Evolutionary conservation across 345 rosid species (phyloP).

Genomic region (Diplotaxis tenuifolia): DNA sequence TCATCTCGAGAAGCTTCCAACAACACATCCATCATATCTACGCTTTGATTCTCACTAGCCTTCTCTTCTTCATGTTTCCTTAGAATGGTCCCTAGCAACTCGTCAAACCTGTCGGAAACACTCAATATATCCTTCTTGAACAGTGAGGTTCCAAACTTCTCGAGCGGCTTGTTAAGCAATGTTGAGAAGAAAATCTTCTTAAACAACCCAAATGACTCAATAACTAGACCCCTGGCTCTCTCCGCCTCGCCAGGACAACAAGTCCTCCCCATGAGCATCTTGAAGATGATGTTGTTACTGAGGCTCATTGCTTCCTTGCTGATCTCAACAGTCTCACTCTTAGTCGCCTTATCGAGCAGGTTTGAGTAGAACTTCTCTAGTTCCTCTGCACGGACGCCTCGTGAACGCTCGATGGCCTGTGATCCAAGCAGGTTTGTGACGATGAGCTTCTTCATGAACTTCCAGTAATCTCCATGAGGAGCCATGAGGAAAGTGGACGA

Average conservation of each 20-base stretch:
- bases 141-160: neutral
- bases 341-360: constrained; percentile 10
- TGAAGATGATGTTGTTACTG: constrained; percentile 4
- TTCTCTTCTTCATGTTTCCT: neutral
- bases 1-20: constrained; percentile 47
- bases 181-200: neutral
- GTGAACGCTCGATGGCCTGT: constrained; percentile 19
- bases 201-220: neutral
- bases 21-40: neutral
- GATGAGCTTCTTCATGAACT: constrained; percentile 30
- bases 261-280: constrained; percentile 42
- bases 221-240: neutral
- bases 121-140: neutral
- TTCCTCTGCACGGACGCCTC: constrained; percentile 14
- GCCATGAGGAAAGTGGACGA: neutral
- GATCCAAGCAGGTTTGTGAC: constrained; percentile 23
- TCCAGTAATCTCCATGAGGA: neutral
- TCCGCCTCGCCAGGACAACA: neutral
- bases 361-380: neutral
- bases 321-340: constrained; percentile 19
- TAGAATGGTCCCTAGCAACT: neutral
- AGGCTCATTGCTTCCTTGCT: neutral
- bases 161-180: neutral
- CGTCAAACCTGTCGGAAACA: neutral
- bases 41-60: neutral